phyloP scores from a whole-genome alignment of 148 eudicot genomes.

The Salicornia ramosissima region DNA sequence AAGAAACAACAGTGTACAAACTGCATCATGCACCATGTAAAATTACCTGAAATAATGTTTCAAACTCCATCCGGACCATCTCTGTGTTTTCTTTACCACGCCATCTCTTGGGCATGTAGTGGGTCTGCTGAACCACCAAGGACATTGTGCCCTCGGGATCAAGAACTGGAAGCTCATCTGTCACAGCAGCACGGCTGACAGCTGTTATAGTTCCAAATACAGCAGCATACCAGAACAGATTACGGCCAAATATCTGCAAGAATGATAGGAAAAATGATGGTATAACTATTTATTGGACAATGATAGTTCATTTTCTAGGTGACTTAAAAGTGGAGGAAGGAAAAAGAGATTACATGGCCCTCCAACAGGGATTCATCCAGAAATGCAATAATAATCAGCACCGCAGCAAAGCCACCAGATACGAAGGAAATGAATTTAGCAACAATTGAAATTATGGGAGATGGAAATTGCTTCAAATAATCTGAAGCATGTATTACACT shows the following conservation, averaged over 20 bases:
- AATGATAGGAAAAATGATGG: conserved; percentile 8
- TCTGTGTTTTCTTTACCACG: conserved; percentile 87
- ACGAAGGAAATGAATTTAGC: conserved; percentile 92
- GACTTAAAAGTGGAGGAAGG: not conserved
- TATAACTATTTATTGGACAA: not conserved
- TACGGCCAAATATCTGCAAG: conserved; percentile 88
- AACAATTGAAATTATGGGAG: conserved; percentile 70
- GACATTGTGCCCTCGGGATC: conserved; percentile 89
- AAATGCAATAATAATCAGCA: conserved; percentile 84
- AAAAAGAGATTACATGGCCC: conserved; percentile 81
- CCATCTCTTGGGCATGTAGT: conserved; percentile 91
- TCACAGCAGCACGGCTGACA: conserved; percentile 72
- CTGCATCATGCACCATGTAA: not conserved
- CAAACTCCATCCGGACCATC: conserved; percentile 64
- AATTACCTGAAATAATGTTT: conserved; percentile 84
- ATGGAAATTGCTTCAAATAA: conserved; percentile 89
- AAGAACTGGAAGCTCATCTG: conserved; percentile 75
- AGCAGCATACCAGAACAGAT: conserved; percentile 96
- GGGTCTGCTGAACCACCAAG: conserved; percentile 74
- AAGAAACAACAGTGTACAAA: not conserved
- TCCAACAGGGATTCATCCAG: conserved; percentile 92
- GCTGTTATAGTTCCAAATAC: conserved; percentile 93
- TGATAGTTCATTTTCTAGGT: not conserved
- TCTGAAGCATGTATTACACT: conserved; percentile 77
- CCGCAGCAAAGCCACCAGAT: conserved; percentile 92